Evolutionary conservation across 1,284 basidiomycete genomes (phyloP), one percentile per base, ranked within the genome.

Genomic region (Ceratobasidium sp.): DNA sequence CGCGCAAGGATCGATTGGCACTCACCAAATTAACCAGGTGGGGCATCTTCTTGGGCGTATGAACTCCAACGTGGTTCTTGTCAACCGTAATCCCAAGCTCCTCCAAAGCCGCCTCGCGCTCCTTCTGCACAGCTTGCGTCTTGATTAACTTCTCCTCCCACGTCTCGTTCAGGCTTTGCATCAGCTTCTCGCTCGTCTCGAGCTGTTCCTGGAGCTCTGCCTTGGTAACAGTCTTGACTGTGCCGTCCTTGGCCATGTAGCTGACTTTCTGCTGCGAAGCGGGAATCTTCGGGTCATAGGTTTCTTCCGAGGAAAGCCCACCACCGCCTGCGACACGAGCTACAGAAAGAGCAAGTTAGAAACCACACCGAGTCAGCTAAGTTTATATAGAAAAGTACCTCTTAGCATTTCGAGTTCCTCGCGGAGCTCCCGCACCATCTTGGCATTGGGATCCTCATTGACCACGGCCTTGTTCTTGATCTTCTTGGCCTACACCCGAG

Each of bases 381-480:
- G 37, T 37, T 37, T 37, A 56, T 32, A 43, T 3, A 51, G 40
- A 17, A 67, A 80, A 88, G 80, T 83, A 93, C 94, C 89, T 86
- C 93, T 87, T 68, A 95, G 90, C 87, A 93, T 87, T 84, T 98
- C 95, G 62, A 99, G 87, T 85, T 99, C 98, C 86, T 99, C 97
- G 85, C 99, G 99, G 83, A 99, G 92, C 85, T 99, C 97, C 69
- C 97, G 93, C 75, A 99, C 97, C 76, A 99, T 91, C 86, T 96
- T 98, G 82, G 97, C 97, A 82, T 99, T 99, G 22, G 98, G 97
- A 88, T 99, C 97, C 85, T 99, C 97, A 84, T 99, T 99, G 81
- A 99, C 95, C 69, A 99, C 91, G 19, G 97, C 97, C 87, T 99
- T 98, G 85, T 99, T 99, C 91, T 97, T 98, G 87, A 99, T 99